Evolutionary conservation across 306 rosid species (phyloP).

Genomic region (Cucumis hystrix): DNA sequence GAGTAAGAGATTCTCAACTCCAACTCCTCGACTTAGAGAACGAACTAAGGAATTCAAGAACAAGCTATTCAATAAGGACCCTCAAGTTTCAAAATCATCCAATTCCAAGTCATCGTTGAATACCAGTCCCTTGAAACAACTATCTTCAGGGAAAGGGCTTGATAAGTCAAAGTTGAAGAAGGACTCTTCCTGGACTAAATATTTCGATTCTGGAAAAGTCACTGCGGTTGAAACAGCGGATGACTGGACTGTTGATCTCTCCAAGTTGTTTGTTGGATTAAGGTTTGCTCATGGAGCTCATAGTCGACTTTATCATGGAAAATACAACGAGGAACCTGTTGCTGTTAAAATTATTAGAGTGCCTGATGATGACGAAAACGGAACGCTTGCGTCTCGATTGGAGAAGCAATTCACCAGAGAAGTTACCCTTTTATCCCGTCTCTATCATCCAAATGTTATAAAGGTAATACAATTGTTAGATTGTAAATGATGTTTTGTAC

Average conservation of each 20-base stretch:
- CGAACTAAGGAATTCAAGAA: constrained; percentile 31
- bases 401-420: constrained; percentile 72
- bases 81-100: constrained; percentile 3
- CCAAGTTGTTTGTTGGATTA: constrained; percentile 65
- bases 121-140: constrained; percentile 31
- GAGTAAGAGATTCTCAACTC: constrained; percentile 61
- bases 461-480: constrained; percentile 32
- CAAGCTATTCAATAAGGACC: constrained; percentile 26
- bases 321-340: constrained; percentile 55
- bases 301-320: constrained; percentile 87
- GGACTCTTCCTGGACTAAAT: constrained; percentile 62
- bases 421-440: constrained; percentile 70
- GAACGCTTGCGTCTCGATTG: constrained; percentile 43
- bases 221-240: constrained; percentile 61
- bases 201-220: constrained; percentile 65
- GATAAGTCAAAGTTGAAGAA: constrained; percentile 34
- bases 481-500: not conserved
- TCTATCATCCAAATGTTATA: constrained; percentile 62
- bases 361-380: constrained; percentile 71
- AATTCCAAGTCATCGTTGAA: constrained; percentile 13
- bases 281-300: constrained; percentile 96
- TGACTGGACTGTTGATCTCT: constrained; percentile 65
- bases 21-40: constrained; percentile 40
- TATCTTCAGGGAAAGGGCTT: constrained; percentile 23
- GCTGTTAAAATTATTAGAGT: constrained; percentile 72